phyloP scores from a whole-genome alignment of 2,329 filamentous ascomycete species.

The Calonectria ilicicola region DNA sequence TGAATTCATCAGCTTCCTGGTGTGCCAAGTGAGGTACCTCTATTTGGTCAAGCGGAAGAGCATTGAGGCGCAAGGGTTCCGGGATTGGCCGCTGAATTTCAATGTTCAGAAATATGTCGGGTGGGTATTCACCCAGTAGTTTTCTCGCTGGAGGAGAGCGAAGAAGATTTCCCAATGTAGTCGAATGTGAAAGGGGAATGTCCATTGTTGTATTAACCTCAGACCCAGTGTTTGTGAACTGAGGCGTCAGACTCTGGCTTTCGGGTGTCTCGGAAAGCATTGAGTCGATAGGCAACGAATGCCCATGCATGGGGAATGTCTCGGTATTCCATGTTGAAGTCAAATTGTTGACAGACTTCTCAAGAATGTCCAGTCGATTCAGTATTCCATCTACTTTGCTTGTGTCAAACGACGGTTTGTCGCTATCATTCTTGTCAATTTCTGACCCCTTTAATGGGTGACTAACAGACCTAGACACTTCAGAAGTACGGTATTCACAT shows the following conservation, averaged over 20 bases:
- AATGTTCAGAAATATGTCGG: slow-evolving; percentile 33
- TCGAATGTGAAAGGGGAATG: slow-evolving; percentile 34
- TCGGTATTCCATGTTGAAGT: slow-evolving; percentile 16
- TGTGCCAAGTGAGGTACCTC: slow-evolving; percentile 14
- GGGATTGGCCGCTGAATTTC: slow-evolving; percentile 29
- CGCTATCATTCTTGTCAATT: slow-evolving; percentile 4
- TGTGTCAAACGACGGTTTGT: neutral
- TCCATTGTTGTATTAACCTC: slow-evolving; percentile 38
- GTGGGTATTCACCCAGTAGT: slow-evolving; percentile 27
- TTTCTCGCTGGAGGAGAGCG: slow-evolving; percentile 30
- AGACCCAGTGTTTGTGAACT: slow-evolving; percentile 34
- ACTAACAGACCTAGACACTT: neutral
- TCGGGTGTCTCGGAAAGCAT: slow-evolving; percentile 23
- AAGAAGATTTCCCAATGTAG: slow-evolving; percentile 28
- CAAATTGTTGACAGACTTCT: slow-evolving; percentile 25
- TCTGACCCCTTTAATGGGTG: slow-evolving; percentile 6
- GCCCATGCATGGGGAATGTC: slow-evolving; percentile 14
- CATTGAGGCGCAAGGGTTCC: slow-evolving; percentile 16
- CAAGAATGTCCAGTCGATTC: slow-evolving; percentile 28
- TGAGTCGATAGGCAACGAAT: slow-evolving; percentile 19
- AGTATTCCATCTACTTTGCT: slow-evolving; percentile 37
- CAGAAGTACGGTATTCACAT: slow-evolving; percentile 33
- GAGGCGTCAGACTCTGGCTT: slow-evolving; percentile 19
- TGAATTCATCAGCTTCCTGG: slow-evolving; percentile 24
- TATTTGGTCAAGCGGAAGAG: slow-evolving; percentile 25